A percentile compares a stretch with the other conserved stretches of the same genome.
Evolutionary conservation across 768 basidiomycete species (phyloP).

Genomic region (Nidularia pulvinata): DNA sequence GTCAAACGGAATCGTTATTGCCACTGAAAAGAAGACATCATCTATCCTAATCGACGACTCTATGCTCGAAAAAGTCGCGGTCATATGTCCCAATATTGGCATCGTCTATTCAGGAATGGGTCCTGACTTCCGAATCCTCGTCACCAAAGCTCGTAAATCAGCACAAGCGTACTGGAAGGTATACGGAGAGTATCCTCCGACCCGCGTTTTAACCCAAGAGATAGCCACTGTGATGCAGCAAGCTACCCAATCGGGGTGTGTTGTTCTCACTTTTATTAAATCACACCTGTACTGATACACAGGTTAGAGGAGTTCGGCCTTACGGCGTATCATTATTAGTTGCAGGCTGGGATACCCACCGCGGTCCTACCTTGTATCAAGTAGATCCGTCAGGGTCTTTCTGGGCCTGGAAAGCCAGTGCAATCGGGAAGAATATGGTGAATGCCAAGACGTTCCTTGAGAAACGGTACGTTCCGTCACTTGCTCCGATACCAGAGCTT

Average conservation of each 20-base stretch:
- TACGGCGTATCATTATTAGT: constrained; percentile 97
- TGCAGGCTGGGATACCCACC: constrained; percentile 93
- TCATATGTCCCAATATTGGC: constrained; percentile 98
- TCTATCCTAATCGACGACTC: constrained; percentile 98
- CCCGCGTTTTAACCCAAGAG: constrained; percentile 94
- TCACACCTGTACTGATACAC: constrained; percentile 14
- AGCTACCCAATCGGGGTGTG: constrained; percentile 96
- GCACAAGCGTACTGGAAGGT: constrained; percentile 99
- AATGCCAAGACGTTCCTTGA: constrained; percentile 99
- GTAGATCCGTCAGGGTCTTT: constrained; percentile 99
- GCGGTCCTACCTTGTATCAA: constrained; percentile 98
- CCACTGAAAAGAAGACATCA: constrained; percentile 99
- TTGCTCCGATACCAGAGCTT: background rate
- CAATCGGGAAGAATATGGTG: constrained; percentile 99
- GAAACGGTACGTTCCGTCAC: constrained; percentile 72
- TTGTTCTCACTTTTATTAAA: background rate
- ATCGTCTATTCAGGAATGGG: constrained; percentile 99
- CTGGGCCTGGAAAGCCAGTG: constrained; percentile 99
- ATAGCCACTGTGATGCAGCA: constrained; percentile 99
- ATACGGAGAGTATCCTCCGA: constrained; percentile 97
- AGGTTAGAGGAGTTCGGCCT: constrained; percentile 91
- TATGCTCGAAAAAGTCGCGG: constrained; percentile 96
- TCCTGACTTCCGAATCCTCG: constrained; percentile 94
- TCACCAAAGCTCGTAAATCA: constrained; percentile 94
- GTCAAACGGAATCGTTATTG: constrained; percentile 98